Evolutionary conservation across 2,329 filamentous ascomycete genomes (phyloP).

Genomic region (Pseudogymnoascus sp.): DNA sequence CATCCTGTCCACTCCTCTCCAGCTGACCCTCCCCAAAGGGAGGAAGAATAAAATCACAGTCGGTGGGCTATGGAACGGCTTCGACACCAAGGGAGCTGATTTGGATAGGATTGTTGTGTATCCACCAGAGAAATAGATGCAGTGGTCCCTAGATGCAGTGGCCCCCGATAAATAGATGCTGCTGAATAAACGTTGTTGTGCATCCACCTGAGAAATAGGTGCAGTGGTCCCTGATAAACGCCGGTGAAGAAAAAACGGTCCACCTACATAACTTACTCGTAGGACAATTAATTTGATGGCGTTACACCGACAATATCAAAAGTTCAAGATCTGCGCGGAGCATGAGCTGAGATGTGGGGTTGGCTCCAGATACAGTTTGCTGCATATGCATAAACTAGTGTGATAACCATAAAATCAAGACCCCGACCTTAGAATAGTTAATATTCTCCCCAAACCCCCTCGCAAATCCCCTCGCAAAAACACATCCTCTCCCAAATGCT

Average conservation of each 20-base stretch:
- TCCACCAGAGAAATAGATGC: conserved; percentile 38
- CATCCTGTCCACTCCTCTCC: conserved; percentile 48
- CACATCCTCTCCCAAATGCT: no score
- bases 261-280: no score
- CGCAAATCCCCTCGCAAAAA: no score
- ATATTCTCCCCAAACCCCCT: neutral
- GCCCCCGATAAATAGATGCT: conserved; percentile 14
- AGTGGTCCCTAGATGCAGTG: no score
- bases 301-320: neutral
- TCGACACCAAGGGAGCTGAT: conserved; percentile 49
- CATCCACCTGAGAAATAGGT: conserved; percentile 10
- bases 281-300: neutral
- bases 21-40: conserved; percentile 45
- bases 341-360: neutral
- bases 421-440: neutral
- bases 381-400: neutral
- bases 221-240: no score
- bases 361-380: neutral
- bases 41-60: conserved; percentile 45
- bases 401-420: neutral
- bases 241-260: no score
- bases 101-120: conserved; percentile 53
- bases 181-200: no score
- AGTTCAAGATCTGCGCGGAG: neutral
- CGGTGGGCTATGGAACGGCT: conserved; percentile 47